Percentiles rank a stretch among this genome's conserved stretches.
phyloP scores from a whole-genome alignment of 192 early-diverging fungal species.

The Coemansia sp. region DNA sequence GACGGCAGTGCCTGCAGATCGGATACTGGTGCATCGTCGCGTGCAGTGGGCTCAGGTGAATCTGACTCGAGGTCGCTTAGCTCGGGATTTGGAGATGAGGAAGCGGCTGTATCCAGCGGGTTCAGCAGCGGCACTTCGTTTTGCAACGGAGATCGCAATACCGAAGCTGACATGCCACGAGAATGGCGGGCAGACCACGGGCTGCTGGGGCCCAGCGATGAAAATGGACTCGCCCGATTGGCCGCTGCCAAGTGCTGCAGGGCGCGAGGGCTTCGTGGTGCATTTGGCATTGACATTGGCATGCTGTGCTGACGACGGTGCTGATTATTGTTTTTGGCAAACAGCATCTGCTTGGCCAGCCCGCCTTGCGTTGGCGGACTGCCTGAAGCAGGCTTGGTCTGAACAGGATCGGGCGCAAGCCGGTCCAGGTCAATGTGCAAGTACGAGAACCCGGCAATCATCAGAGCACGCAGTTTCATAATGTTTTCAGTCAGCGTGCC shows the following conservation, averaged over 20 bases:
- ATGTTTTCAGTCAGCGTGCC: slow-evolving; percentile 87
- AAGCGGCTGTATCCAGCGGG: not conserved
- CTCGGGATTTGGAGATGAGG: not conserved
- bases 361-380: not conserved
- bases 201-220: not conserved
- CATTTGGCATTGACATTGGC: slow-evolving; percentile 7
- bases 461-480: slow-evolving; percentile 74
- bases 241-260: slow-evolving; percentile 46
- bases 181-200: slow-evolving; percentile 10
- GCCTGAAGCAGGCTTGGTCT: not conserved
- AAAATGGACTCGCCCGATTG: slow-evolving; percentile 16
- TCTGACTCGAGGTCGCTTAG: slow-evolving; percentile 6
- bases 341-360: slow-evolving; percentile 18
- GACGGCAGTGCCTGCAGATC: slow-evolving; percentile 42
- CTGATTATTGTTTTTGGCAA: slow-evolving; percentile 10
- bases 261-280: slow-evolving; percentile 10
- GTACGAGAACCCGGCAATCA: slow-evolving; percentile 62
- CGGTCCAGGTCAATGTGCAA: slow-evolving; percentile 63
- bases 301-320: slow-evolving; percentile 50
- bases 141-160: slow-evolving; percentile 10
- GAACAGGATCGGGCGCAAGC: slow-evolving; percentile 6
- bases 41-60: slow-evolving; percentile 5
- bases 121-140: not conserved
- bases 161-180: slow-evolving; percentile 38
- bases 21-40: slow-evolving; percentile 43